A percentile compares a stretch with the other conserved stretches of the same genome.
Conservation (phyloP, 345 rosid genomes). For the Passiflora organensis region DNA sequence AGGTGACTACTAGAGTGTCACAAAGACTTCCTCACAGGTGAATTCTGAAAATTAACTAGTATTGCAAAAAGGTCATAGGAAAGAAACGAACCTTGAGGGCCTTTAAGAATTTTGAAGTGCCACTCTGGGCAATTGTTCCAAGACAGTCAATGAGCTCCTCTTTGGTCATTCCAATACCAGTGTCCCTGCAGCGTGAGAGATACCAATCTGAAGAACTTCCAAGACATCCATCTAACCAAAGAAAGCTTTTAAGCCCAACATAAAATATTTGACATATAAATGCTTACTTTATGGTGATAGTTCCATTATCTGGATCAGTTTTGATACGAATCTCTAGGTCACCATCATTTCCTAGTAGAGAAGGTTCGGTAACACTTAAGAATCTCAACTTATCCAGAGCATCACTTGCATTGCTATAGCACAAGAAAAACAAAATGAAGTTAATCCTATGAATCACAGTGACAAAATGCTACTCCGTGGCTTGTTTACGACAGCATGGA, state of each 20-base stretch:
- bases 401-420: conserved; percentile 91
- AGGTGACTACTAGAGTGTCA: conserved; percentile 4
- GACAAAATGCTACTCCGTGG: no score
- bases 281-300: conserved; percentile 68
- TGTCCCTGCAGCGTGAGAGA: conserved; percentile 50
- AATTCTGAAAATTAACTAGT: neutral
- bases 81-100: conserved; percentile 63
- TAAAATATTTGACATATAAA: neutral
- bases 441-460: no score
- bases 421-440: conserved; percentile 12
- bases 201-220: neutral
- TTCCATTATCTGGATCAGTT: conserved; percentile 86
- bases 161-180: conserved; percentile 98
- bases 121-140: conserved; percentile 99
- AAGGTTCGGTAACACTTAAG: conserved; percentile 87
- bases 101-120: conserved; percentile 89
- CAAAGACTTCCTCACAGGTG: neutral
- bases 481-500: no score
- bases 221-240: neutral
- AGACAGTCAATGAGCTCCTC: conserved; percentile 95
- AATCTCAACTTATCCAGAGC: conserved; percentile 96
- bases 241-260: no score
- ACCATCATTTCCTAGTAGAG: conserved; percentile 85
- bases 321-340: conserved; percentile 84
- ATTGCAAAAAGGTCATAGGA: neutral